Evolutionary conservation across 2,329 filamentous ascomycete species (phyloP).

Genomic region (Colletotrichum sp.): DNA sequence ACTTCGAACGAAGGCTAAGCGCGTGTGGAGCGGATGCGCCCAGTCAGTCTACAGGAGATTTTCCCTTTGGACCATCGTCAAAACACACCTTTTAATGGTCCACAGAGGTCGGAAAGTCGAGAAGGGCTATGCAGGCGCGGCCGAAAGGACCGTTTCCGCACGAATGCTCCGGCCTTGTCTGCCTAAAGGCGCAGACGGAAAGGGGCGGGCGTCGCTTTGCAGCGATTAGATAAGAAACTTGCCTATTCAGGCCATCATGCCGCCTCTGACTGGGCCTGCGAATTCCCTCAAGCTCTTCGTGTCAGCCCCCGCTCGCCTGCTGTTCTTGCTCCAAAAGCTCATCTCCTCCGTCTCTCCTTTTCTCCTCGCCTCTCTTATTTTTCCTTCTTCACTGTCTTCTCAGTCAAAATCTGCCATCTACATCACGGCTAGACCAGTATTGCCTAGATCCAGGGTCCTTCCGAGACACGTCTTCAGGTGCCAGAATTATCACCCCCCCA

Average conservation of each 20-base stretch:
- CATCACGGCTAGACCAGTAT: not conserved
- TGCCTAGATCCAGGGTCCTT: not conserved
- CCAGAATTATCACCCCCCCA: not conserved
- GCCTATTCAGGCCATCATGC: constrained; percentile 19
- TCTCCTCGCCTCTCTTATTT: not conserved
- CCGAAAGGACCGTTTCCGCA: not conserved
- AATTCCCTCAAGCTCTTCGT: not conserved
- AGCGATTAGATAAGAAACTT: constrained; percentile 19
- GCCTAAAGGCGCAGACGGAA: not conserved
- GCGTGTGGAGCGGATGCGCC: not conserved
- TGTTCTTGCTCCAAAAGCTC: not conserved
- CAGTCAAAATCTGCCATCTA: not conserved
- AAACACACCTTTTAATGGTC: not conserved
- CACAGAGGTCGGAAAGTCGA: not conserved
- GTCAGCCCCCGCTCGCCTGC: not conserved
- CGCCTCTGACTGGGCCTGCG: constrained; percentile 8
- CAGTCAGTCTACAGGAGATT: not conserved
- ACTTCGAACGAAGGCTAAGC: not conserved
- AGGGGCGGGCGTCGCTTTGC: not conserved
- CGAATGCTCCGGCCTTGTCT: not conserved
- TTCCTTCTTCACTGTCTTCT: not conserved
- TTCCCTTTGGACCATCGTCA: not conserved
- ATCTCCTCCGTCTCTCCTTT: not conserved
- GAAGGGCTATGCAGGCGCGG: not conserved
- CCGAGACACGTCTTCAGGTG: not conserved